Percentiles rank a stretch among this genome's conserved stretches.
Conservation (phyloP, 2,329 filamentous ascomycete species). For the Kalmusia sp. region DNA sequence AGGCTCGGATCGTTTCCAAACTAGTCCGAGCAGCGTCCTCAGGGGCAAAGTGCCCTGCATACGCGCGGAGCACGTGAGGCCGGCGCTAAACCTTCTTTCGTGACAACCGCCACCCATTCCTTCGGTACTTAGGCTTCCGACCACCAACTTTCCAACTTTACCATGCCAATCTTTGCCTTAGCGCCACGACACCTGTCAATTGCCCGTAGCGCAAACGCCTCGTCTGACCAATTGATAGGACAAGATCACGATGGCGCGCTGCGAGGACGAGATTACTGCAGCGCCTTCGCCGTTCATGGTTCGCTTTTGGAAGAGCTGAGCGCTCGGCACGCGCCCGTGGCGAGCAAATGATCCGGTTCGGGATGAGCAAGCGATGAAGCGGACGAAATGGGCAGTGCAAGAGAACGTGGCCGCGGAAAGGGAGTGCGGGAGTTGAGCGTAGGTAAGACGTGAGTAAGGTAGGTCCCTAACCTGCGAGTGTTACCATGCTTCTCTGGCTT, state of each 20-base stretch:
- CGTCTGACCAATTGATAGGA: constrained; percentile 13
- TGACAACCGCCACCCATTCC: constrained; percentile 9
- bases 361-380: neutral
- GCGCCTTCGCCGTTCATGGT: neutral
- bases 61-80: constrained; percentile 8
- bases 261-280: constrained; percentile 6
- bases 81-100: constrained; percentile 6
- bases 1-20: constrained; percentile 1
- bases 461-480: constrained; percentile 8
- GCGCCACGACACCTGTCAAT: constrained; percentile 18
- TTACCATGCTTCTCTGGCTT: constrained; percentile 6
- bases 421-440: constrained; percentile 1
- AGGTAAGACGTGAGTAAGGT: constrained; percentile 1
- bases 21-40: neutral
- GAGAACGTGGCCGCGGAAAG: constrained; percentile 4
- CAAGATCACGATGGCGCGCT: constrained; percentile 1
- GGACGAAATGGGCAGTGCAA: neutral
- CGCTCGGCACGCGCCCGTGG: constrained; percentile 11
- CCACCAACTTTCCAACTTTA: constrained; percentile 7
- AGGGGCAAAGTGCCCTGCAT: constrained; percentile 13
- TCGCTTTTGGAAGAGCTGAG: constrained; percentile 1
- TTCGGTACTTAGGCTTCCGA: constrained; percentile 3
- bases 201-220: constrained; percentile 6
- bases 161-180: neutral
- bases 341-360: neutral